Percentiles rank a stretch among this genome's conserved stretches.
Conservation (phyloP, 2,329 filamentous ascomycete genomes). For the Botrytis hyacinthi region DNA sequence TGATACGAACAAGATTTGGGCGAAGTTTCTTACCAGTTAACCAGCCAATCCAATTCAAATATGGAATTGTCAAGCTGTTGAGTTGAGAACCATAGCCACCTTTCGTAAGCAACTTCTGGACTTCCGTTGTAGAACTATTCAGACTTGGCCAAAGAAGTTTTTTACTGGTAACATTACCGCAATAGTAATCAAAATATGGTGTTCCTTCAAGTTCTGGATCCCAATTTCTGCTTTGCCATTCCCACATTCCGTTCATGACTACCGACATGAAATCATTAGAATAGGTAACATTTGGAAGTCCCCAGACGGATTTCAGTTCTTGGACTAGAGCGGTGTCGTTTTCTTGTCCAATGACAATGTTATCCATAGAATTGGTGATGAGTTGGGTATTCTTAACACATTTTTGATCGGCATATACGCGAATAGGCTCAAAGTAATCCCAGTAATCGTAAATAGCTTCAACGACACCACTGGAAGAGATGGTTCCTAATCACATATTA, state of each 20-base stretch:
- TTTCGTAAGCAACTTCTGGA: conserved; percentile 46
- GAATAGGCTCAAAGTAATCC: conserved; percentile 58
- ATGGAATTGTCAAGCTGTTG: conserved; percentile 45
- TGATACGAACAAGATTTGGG: background rate
- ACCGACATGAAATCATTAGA: conserved; percentile 51
- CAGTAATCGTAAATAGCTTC: conserved; percentile 77
- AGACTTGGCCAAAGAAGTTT: conserved; percentile 58
- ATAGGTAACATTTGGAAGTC: conserved; percentile 45
- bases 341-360: conserved; percentile 51
- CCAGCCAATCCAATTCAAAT: conserved; percentile 58
- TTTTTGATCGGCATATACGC: conserved; percentile 54
- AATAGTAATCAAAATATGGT: conserved; percentile 52
- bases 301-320: conserved; percentile 53
- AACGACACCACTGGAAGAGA: conserved; percentile 78
- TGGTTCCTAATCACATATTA: conserved; percentile 47
- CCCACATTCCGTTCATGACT: conserved; percentile 45
- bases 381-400: conserved; percentile 66
- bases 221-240: conserved; percentile 59
- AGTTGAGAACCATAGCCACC: conserved; percentile 48
- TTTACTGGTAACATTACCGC: conserved; percentile 52
- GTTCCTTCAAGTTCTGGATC: conserved; percentile 51
- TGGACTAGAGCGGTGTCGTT: conserved; percentile 40
- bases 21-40: conserved; percentile 36
- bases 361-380: conserved; percentile 57
- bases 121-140: conserved; percentile 64